Percentiles rank a stretch among this genome's conserved stretches.
These are phyloP conservation scores for Favolaschia claudopus DNA, from an alignment of 768 basidiomycete genomes.

Conservation along the genomic window DNA sequence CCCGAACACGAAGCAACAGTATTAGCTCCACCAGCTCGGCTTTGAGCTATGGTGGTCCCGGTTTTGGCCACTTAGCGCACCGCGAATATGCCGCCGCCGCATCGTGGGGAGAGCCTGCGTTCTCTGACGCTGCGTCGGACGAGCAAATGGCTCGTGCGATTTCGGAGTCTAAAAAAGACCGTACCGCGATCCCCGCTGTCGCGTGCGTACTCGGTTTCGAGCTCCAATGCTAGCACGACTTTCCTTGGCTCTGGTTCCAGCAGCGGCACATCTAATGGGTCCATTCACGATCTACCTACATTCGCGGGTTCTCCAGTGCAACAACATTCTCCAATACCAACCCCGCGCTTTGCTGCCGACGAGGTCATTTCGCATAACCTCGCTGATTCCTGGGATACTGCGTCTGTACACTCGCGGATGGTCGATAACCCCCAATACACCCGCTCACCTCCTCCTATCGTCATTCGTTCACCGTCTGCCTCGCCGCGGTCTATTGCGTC, in stretches of 20 bases:
- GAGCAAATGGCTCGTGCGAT: conserved; percentile 22
- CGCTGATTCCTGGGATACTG: conserved; percentile 3
- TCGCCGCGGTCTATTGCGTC: not conserved
- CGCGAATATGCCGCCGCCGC: conserved; percentile 11
- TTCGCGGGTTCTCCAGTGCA: too few relatives aligned
- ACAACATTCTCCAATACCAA: conserved; percentile 5
- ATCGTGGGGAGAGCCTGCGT: conserved; percentile 18
- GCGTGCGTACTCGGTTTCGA: conserved; percentile 8
- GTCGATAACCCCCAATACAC: conserved; percentile 1
- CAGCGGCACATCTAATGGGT: not conserved
- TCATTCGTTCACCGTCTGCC: conserved; percentile 12
- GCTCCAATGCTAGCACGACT: conserved; percentile 1
- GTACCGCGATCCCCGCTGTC: not conserved
- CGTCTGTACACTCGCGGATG: conserved; percentile 4
- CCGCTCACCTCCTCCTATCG: conserved; percentile 4
- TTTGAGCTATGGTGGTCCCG: too few relatives aligned
- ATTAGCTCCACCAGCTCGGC: too few relatives aligned
- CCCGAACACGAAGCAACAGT: too few relatives aligned
- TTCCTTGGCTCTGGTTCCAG: conserved; percentile 3
- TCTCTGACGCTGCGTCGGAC: conserved; percentile 21
- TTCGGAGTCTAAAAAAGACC: conserved; percentile 3
- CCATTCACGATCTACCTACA: not conserved
- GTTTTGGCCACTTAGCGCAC: too few relatives aligned
- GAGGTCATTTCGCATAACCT: conserved; percentile 20
- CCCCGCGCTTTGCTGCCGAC: conserved; percentile 23